phyloP scores from a whole-genome alignment of 192 early-diverging fungal species.

The Coemansia sp. region DNA sequence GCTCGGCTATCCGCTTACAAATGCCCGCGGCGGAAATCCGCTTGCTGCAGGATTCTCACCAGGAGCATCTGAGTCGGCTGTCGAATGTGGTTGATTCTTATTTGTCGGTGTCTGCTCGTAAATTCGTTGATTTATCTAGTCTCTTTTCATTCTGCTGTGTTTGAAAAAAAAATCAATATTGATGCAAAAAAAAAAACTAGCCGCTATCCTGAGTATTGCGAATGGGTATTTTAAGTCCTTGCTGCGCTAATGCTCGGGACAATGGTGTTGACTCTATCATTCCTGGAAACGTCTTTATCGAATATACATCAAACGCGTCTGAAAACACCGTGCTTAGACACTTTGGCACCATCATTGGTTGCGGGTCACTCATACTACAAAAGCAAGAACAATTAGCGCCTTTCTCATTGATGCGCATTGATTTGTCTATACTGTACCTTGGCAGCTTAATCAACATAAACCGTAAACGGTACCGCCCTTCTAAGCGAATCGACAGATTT shows the following conservation, averaged over 20 bases:
- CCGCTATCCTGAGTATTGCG: constrained; percentile 59
- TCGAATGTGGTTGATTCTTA: constrained; percentile 61
- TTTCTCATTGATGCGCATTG: too few species aligned
- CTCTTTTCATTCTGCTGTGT: constrained; percentile 57
- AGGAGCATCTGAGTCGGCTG: constrained; percentile 47
- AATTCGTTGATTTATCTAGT: constrained; percentile 68
- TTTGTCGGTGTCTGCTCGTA: constrained; percentile 67
- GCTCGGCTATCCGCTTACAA: constrained; percentile 24
- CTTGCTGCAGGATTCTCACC: constrained; percentile 38
- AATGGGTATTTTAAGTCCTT: constrained; percentile 78
- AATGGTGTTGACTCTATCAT: constrained; percentile 81
- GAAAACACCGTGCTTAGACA: constrained; percentile 59
- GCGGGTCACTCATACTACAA: constrained; percentile 48
- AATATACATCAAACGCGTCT: constrained; percentile 73
- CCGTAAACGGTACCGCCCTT: constrained; percentile 67
- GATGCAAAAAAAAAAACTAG: constrained; percentile 4
- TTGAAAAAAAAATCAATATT: neutral
- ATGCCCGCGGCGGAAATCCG: constrained; percentile 15
- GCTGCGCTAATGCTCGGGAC: constrained; percentile 74
- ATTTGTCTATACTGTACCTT: too few species aligned
- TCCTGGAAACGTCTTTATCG: constrained; percentile 79
- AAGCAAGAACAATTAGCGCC: neutral
- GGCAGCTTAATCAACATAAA: constrained; percentile 70
- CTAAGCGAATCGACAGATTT: constrained; percentile 70
- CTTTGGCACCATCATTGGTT: constrained; percentile 48